Evolutionary conservation across 1,284 basidiomycete species (phyloP).

Genomic region (Hymenochaete sp.): DNA sequence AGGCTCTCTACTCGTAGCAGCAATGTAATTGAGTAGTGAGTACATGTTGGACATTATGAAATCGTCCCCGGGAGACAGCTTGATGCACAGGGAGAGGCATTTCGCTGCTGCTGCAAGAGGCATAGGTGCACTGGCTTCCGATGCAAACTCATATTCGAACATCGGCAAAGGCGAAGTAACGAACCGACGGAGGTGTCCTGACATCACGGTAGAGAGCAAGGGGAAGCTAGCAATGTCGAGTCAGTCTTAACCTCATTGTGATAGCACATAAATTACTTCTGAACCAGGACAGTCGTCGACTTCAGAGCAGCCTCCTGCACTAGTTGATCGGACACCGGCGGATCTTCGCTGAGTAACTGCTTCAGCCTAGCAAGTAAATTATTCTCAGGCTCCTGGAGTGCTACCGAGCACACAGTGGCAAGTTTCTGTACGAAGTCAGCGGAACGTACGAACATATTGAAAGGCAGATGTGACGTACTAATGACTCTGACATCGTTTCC

Average conservation of each 20-base stretch:
- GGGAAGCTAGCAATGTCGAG: conserved; percentile 51
- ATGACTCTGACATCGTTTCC: conserved; percentile 79
- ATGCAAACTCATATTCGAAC: conserved; percentile 78
- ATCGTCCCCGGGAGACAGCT: conserved; percentile 84
- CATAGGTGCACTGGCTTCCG: conserved; percentile 64
- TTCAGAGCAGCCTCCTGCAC: conserved; percentile 84
- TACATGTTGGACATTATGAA: conserved; percentile 94
- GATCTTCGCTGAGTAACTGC: conserved; percentile 71
- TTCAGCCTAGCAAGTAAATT: conserved; percentile 66
- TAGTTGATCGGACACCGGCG: conserved; percentile 71
- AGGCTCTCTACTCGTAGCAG: conserved; percentile 69
- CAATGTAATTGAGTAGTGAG: conserved; percentile 87
- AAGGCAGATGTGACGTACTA: conserved; percentile 38
- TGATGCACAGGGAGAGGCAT: conserved; percentile 84
- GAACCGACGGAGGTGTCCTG: conserved; percentile 77
- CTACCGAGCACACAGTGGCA: conserved; percentile 76
- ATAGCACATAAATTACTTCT: conserved; percentile 46
- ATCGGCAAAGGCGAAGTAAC: conserved; percentile 83
- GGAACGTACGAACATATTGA: background rate
- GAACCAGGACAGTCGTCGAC: conserved; percentile 70
- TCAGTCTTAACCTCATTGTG: background rate
- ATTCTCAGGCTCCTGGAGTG: conserved; percentile 60
- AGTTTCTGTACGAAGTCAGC: conserved; percentile 58
- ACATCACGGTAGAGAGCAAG: conserved; percentile 68
- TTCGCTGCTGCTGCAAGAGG: conserved; percentile 80